Base-by-base conservation (phyloP, 148 eudicot genomes). In the Drosera capensis region DNA sequence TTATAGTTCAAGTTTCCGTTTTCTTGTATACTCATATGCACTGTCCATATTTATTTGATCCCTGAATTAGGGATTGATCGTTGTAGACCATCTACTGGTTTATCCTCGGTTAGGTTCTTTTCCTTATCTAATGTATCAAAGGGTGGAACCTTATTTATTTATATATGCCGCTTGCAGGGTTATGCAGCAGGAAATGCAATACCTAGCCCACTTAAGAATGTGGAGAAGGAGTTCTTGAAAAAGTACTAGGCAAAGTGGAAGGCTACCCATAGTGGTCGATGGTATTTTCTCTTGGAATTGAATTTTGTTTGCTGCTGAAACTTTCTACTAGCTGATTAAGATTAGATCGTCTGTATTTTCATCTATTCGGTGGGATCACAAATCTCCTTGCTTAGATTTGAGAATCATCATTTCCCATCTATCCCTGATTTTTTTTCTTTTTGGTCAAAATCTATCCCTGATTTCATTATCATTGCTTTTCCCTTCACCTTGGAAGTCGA, bases 221-320 rank as follows among this genome's bases (percentile, higher is more conserved):
- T 84, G 44, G 94, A 88, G 68, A 88, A 83, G 56, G 79, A 70
- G 36, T 88, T 88, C 57, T 57, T 88, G 64, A 80, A 71, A 54
- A 88, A 71, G 60, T 88, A 88, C 57, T 88, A 86, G 97, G 81
- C 94, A 14, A 88, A 70, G 61, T 88, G 97, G 97, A 90, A 75
- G 59, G 95, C 95, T 50, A 68, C 68, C 58, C 87, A 78, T 44
- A 59, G 87, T 40, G 95, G 97, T 44, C 95, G 95, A 61, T 67
- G 97, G 97, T 90, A 74, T 58, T 5, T 0, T 48, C 42, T 46
- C 34, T 12, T 15, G 13, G 14, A 8, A 16, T 44, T 54, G 14
- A 45, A 8, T 24, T 44, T 5, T 11, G 31, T 28, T 28, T 28
- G 4, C 40, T n/a, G n/a, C n/a, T n/a, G n/a, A n/a, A n/a, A n/a